Conservation (phyloP, 2,329 filamentous ascomycete genomes). For the Fusarium graminum region DNA sequence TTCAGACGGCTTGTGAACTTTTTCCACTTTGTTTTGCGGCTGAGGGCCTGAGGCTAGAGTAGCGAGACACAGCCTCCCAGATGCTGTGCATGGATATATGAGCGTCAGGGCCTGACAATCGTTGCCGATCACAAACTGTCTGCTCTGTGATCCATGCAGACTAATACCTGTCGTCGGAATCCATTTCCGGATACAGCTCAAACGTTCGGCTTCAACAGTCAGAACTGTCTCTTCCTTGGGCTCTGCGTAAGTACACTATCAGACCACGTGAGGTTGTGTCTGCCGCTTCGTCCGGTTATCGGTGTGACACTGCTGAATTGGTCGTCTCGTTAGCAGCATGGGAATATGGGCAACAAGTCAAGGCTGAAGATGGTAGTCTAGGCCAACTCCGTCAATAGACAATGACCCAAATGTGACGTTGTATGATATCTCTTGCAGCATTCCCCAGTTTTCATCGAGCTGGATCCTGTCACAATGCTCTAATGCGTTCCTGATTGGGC, state of each 20-base stretch:
- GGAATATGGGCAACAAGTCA: slow-evolving; percentile 11
- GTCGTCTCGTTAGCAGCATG: slow-evolving; percentile 11
- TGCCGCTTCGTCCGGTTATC: slow-evolving; percentile 22
- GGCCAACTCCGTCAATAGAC: slow-evolving; percentile 23
- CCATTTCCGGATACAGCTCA: background rate
- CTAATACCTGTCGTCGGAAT: background rate
- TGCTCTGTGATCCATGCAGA: background rate
- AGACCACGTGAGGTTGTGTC: background rate
- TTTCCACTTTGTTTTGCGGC: slow-evolving; percentile 48
- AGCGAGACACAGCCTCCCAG: slow-evolving; percentile 38
- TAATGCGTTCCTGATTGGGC: slow-evolving; percentile 37
- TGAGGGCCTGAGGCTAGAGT: slow-evolving; percentile 48
- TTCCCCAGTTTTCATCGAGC: slow-evolving; percentile 30
- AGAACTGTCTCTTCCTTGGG: background rate
- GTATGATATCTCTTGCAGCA: slow-evolving; percentile 13
- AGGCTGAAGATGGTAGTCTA: slow-evolving; percentile 35
- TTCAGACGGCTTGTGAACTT: slow-evolving; percentile 23
- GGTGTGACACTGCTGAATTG: slow-evolving; percentile 12
- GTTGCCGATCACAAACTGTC: slow-evolving; percentile 26
- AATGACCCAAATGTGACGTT: slow-evolving; percentile 38
- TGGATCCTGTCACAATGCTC: slow-evolving; percentile 23
- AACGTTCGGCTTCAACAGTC: no score
- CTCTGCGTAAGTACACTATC: background rate
- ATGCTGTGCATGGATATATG: slow-evolving; percentile 24
- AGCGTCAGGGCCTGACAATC: slow-evolving; percentile 21